A percentile compares a stretch with the other conserved stretches of the same genome.
Evolutionary conservation across 2,329 filamentous ascomycete species (phyloP).

Genomic region (Aspergillus sp.): DNA sequence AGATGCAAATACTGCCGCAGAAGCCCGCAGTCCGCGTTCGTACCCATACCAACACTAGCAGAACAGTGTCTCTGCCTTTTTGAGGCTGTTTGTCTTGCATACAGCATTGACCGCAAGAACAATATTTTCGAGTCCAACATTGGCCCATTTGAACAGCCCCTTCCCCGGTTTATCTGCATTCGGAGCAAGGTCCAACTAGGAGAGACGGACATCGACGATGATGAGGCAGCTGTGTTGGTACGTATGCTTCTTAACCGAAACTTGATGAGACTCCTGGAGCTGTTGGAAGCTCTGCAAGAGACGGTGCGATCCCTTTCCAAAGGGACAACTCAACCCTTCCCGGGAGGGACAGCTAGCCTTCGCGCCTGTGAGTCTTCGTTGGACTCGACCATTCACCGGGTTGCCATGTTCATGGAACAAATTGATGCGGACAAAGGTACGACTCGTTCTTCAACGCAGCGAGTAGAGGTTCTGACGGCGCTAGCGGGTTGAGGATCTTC

Average conservation of each 20-base stretch:
- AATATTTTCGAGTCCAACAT: conserved; percentile 21
- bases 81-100: conserved; percentile 25
- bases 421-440: conserved; percentile 17
- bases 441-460: background rate
- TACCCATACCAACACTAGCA: conserved; percentile 39
- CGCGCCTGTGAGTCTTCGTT: conserved; percentile 20
- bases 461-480: too few relatives aligned
- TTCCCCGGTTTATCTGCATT: conserved; percentile 24
- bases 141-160: conserved; percentile 20
- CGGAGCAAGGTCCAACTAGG: conserved; percentile 24
- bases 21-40: conserved; percentile 20
- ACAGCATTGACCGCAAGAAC: conserved; percentile 21
- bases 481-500: background rate
- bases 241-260: conserved; percentile 21
- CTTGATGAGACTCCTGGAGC: conserved; percentile 19
- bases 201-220: conserved; percentile 25
- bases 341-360: conserved; percentile 8
- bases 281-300: conserved; percentile 19
- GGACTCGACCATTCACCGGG: conserved; percentile 20
- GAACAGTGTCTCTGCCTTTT: conserved; percentile 31
- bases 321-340: conserved; percentile 9
- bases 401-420: conserved; percentile 22
- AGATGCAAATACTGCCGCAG: conserved; percentile 22
- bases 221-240: conserved; percentile 20
- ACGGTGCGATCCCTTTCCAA: conserved; percentile 13